Conservation (phyloP, 495 filamentous ascomycete genomes). For the Podospora appendiculata region DNA sequence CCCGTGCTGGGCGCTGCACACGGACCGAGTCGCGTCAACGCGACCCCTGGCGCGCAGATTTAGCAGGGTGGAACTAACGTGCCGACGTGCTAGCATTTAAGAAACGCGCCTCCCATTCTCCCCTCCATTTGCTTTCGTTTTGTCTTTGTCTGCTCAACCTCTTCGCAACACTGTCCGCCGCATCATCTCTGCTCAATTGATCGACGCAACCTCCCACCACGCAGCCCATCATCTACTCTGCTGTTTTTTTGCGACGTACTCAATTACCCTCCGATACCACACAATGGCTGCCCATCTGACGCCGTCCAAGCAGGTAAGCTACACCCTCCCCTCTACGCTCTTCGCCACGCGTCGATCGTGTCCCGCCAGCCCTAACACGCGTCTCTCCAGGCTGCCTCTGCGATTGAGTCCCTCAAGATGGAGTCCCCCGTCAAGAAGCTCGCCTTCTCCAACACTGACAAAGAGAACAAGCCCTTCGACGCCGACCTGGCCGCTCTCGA, state of each 20-base stretch:
- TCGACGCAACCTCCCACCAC: not conserved
- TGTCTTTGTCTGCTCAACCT: constrained; percentile 6
- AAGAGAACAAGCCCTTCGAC: constrained; percentile 72
- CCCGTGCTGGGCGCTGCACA: not conserved
- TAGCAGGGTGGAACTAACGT: constrained; percentile 10
- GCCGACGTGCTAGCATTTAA: constrained; percentile 24
- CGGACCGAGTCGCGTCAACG: constrained; percentile 9
- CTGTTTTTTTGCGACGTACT: constrained; percentile 1
- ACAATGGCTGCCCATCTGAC: constrained; percentile 67
- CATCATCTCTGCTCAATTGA: not conserved
- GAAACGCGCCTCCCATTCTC: constrained; percentile 9
- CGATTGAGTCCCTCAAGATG: constrained; percentile 85
- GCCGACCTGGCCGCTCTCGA: constrained; percentile 47
- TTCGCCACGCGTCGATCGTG: constrained; percentile 6
- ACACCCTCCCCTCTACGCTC: constrained; percentile 7
- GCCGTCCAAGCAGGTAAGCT: constrained; percentile 77
- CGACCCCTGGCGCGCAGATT: constrained; percentile 4
- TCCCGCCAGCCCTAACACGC: constrained; percentile 25
- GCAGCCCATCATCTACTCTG: not conserved
- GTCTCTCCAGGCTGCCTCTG: constrained; percentile 63
- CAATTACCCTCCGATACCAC: constrained; percentile 2
- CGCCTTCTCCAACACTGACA: constrained; percentile 60
- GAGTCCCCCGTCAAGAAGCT: constrained; percentile 90
- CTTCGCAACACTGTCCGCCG: not conserved
- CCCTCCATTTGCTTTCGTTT: not conserved